These are phyloP conservation scores for Cystoisospora suis DNA, from an alignment of 169 alveolate genomes.

Conservation along the genomic window DNA sequence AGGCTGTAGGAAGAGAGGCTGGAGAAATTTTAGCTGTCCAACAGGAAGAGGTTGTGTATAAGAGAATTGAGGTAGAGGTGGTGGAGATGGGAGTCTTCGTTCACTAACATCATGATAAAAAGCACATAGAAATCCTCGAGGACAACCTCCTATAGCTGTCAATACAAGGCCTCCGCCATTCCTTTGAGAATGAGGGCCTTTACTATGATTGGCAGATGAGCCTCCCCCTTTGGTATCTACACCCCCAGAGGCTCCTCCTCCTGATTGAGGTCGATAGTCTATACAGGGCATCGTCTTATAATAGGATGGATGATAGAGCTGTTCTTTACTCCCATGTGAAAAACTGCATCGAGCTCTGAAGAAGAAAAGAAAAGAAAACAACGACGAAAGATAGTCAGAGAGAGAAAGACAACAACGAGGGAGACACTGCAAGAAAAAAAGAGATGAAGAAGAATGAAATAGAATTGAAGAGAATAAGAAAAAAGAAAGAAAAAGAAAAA, in stretches of 20 bases:
- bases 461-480: not conserved
- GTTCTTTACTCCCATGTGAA: constrained; percentile 77
- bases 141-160: constrained; percentile 59
- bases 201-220: not conserved
- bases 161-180: constrained; percentile 14
- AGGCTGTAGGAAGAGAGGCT: constrained; percentile 50
- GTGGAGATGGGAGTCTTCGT: constrained; percentile 58
- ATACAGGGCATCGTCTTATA: constrained; percentile 73
- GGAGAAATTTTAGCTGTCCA: constrained; percentile 8
- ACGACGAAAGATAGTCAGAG: too few relatives aligned
- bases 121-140: constrained; percentile 72
- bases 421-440: too few relatives aligned
- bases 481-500: not conserved
- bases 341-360: constrained; percentile 69
- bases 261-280: constrained; percentile 13
- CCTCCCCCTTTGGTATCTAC: not conserved
- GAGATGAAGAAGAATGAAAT: too few relatives aligned
- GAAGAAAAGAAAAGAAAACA: not conserved
- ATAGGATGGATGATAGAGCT: constrained; percentile 74
- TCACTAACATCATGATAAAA: constrained; percentile 71
- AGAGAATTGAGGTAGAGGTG: not conserved
- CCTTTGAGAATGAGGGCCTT: not conserved
- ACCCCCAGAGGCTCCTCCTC: constrained; percentile 40
- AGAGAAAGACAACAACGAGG: too few relatives aligned
- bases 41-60: constrained; percentile 42